Percentiles rank a stretch among this genome's conserved stretches.
phyloP scores from a whole-genome alignment of 2,329 filamentous ascomycete genomes.

The Aspergillus neotritici region DNA sequence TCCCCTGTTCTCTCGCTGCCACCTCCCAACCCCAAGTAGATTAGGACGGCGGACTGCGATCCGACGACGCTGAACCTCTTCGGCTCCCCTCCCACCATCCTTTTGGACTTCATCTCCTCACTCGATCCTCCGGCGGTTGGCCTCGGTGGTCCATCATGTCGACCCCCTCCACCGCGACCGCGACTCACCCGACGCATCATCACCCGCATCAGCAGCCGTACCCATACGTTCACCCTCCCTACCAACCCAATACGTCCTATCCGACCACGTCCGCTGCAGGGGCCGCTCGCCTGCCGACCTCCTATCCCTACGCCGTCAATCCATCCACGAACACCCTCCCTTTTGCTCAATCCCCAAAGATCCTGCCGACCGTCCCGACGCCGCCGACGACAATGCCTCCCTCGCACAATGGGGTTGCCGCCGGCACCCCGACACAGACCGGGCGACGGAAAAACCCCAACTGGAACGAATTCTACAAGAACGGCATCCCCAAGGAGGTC shows the following conservation, averaged over 20 bases:
- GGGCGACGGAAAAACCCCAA: constrained; percentile 59
- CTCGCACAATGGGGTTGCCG: constrained; percentile 35
- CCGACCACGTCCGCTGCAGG: constrained; percentile 42
- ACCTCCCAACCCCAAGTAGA: too few species aligned
- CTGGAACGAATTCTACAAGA: constrained; percentile 76
- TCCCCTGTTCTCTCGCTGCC: not conserved
- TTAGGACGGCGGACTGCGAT: not conserved
- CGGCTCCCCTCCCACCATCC: constrained; percentile 2
- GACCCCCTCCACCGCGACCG: constrained; percentile 72
- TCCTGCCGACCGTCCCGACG: constrained; percentile 30
- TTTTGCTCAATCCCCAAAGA: constrained; percentile 32
- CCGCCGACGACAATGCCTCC: constrained; percentile 33
- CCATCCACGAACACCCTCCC: constrained; percentile 30
- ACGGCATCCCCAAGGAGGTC: constrained; percentile 76
- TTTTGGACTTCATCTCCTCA: constrained; percentile 8
- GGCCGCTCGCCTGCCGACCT: constrained; percentile 38
- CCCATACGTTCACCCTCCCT: constrained; percentile 54
- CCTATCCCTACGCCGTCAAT: constrained; percentile 39
- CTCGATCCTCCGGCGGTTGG: constrained; percentile 17
- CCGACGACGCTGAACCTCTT: not conserved
- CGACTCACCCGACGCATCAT: constrained; percentile 62
- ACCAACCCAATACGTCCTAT: constrained; percentile 51
- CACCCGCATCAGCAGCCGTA: constrained; percentile 52
- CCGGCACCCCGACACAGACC: constrained; percentile 33
- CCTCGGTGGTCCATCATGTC: constrained; percentile 55